Evolutionary conservation across 352 stramenopile genomes (phyloP).

Genomic region (Plasmopara viticola): DNA sequence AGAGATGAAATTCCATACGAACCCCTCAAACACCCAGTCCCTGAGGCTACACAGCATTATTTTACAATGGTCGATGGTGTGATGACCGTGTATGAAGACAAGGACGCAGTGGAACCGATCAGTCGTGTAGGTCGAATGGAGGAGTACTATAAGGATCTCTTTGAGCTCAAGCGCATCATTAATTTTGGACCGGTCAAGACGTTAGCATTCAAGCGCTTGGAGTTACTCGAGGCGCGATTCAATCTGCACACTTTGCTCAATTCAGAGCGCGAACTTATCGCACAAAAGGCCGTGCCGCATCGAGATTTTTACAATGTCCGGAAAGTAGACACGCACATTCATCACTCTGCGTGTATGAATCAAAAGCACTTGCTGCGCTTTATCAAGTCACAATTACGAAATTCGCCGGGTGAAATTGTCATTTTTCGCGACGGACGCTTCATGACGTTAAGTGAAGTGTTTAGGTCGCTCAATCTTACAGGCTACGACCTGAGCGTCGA

Average conservation of each 20-base stretch:
- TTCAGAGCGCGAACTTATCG: constrained; percentile 89
- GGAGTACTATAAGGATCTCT: constrained; percentile 71
- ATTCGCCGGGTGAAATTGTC: constrained; percentile 89
- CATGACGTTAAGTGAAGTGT: constrained; percentile 94
- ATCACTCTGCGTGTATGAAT: constrained; percentile 96
- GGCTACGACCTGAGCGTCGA: constrained; percentile 98
- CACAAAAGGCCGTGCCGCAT: constrained; percentile 94
- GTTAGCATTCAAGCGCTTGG: constrained; percentile 78
- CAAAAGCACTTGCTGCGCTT: constrained; percentile 93
- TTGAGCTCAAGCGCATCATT: constrained; percentile 82
- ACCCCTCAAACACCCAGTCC: constrained; percentile 36
- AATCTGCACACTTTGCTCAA: constrained; percentile 97
- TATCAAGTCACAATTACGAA: constrained; percentile 79
- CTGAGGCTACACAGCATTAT: constrained; percentile 41
- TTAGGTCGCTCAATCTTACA: constrained; percentile 90
- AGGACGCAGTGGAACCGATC: constrained; percentile 27
- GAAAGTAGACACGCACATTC: constrained; percentile 99
- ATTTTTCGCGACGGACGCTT: constrained; percentile 94
- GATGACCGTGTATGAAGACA: constrained; percentile 38
- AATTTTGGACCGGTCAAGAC: constrained; percentile 86
- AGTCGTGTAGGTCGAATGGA: constrained; percentile 36
- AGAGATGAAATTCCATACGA: constrained; percentile 71
- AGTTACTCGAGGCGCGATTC: constrained; percentile 90
- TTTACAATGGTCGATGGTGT: constrained; percentile 59
- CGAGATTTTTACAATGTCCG: constrained; percentile 98